Evolutionary conservation across 352 stramenopile genomes (phyloP).

Genomic region (Phytophthora fragariaefolia): DNA sequence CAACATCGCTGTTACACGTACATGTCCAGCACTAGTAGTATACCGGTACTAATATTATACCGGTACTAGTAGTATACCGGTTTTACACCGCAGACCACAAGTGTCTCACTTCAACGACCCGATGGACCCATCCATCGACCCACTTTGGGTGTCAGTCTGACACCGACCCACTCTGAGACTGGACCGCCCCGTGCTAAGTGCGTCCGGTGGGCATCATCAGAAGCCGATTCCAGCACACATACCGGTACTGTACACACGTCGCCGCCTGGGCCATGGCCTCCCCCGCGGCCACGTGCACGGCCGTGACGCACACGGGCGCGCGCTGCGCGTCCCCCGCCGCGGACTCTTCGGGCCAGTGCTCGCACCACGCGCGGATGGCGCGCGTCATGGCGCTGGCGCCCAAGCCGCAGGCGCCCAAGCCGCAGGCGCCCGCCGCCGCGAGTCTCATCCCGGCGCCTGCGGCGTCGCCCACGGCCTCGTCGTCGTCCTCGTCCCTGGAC

Average conservation of each 20-base stretch:
- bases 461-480: constrained; percentile 15
- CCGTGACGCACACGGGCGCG: constrained; percentile 70
- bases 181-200: too few species aligned
- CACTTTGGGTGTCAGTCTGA: too few species aligned
- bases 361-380: constrained; percentile 82
- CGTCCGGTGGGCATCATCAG: too few species aligned
- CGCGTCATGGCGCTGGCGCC: constrained; percentile 82
- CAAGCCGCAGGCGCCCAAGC: constrained; percentile 40
- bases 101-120: too few species aligned
- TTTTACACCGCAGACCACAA: too few species aligned
- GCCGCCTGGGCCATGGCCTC: constrained; percentile 10
- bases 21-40: too few species aligned
- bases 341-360: constrained; percentile 54
- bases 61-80: too few species aligned
- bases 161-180: too few species aligned
- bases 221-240: too few species aligned
- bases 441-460: constrained; percentile 15
- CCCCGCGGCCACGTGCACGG: constrained; percentile 34
- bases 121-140: too few species aligned
- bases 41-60: too few species aligned
- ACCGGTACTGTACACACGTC: too few species aligned
- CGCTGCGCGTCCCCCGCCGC: constrained; percentile 64
- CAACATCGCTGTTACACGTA: constrained; percentile 1
- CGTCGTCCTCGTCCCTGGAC: constrained; percentile 37
- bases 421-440: constrained; percentile 18